Conservation (phyloP, 169 alveolate species). For the Theileria sp. region DNA sequence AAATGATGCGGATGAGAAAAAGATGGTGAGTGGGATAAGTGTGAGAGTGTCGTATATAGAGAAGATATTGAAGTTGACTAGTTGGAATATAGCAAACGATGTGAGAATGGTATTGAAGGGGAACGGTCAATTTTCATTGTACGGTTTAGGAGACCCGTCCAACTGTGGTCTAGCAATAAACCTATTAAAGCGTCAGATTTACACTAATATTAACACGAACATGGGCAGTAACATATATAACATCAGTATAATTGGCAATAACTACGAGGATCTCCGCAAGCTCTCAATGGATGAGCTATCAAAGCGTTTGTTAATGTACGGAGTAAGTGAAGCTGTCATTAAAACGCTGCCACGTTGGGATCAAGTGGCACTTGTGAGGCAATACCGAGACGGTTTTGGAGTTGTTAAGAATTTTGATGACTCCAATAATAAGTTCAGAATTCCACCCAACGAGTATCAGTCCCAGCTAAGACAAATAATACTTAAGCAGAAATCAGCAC, state of each 20-base stretch:
- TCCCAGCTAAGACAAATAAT: constrained; percentile 68
- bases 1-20: not conserved
- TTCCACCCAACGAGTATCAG: constrained; percentile 81
- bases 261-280: constrained; percentile 81
- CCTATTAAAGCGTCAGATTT: constrained; percentile 72
- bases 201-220: constrained; percentile 27
- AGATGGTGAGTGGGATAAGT: constrained; percentile 28
- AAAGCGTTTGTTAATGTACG: constrained; percentile 77
- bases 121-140: constrained; percentile 78
- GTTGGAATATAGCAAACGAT: constrained; percentile 83
- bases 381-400: constrained; percentile 80
- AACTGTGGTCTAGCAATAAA: constrained; percentile 86
- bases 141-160: constrained; percentile 85
- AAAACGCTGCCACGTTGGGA: constrained; percentile 86
- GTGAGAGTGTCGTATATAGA: constrained; percentile 70
- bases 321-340: constrained; percentile 80
- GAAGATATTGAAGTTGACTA: constrained; percentile 78
- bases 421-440: constrained; percentile 59
- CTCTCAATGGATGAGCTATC: constrained; percentile 83
- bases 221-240: constrained; percentile 31
- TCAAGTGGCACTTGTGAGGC: constrained; percentile 84
- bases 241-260: not conserved
- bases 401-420: constrained; percentile 37
- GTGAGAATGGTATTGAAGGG: constrained; percentile 80
- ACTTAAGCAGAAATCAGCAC: constrained; percentile 73